phyloP scores from a whole-genome alignment of 805 yeast species.

The Starmera caribaea region DNA sequence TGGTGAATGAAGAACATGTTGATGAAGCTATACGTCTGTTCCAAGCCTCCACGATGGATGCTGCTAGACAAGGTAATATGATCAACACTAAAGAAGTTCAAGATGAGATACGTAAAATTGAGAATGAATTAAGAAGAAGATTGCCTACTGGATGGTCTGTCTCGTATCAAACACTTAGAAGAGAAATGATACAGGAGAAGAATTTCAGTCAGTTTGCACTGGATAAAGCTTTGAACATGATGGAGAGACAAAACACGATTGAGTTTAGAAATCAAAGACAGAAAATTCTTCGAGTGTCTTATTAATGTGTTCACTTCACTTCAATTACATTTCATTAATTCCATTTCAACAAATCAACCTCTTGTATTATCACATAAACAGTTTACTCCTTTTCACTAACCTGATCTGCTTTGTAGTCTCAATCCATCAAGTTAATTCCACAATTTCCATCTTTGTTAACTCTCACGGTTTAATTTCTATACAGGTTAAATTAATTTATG shows the following conservation, averaged over 20 bases:
- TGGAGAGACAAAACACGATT: conserved; percentile 83
- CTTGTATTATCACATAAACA: no score
- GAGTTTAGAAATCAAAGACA: conserved; percentile 83
- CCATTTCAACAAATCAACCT: no score
- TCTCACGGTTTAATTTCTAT: no score
- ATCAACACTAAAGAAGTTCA: conserved; percentile 48
- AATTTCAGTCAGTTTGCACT: conserved; percentile 60
- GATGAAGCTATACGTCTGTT: conserved; percentile 92
- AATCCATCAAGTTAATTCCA: no score
- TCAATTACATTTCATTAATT: no score
- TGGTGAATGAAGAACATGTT: conserved; percentile 83
- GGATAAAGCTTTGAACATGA: conserved; percentile 69
- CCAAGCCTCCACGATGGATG: conserved; percentile 96
- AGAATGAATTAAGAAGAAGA: conserved; percentile 78
- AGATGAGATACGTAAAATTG: conserved; percentile 69
- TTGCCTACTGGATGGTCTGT: conserved; percentile 97
- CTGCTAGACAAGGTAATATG: conserved; percentile 48
- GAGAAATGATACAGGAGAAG: conserved; percentile 68
- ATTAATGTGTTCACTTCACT: not conserved
- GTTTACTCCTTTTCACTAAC: no score
- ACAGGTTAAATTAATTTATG: no score
- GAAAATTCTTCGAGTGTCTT: conserved; percentile 48
- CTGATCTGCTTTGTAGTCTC: no score
- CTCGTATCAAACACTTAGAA: conserved; percentile 69
- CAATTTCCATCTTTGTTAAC: no score